Base-by-base conservation (phyloP, 129 eudicot genomes). In the Centella asiatica region DNA sequence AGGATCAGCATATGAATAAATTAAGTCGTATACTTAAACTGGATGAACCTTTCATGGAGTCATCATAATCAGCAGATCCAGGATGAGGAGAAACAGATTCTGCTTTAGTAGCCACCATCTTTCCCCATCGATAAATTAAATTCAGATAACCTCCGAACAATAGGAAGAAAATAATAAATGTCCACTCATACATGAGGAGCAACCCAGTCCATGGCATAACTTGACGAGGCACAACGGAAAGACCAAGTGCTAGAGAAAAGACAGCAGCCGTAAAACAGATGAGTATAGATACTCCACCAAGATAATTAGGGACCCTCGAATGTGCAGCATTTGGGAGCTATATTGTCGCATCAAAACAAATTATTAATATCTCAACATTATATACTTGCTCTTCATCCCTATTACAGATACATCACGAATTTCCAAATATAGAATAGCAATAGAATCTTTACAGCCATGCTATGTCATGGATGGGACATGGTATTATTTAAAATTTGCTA, bases 121-220 rank as follows among this genome's bases (percentile, higher is more conserved):
- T 90, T 53, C 98, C 98, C 98, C 98, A 90, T 63, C 40, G 85
- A 68, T 62, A 62, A 40, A 87, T 67, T 66, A 87, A 15, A 52
- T 76, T 78, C 72, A 90, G 67, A 72, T 90, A 90, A 65, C 90
- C 83, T 51, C 95, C 98, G 50, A 90, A 87, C 63, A 86, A 73
- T 29, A 87, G 54, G 74, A 90, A 75, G 71, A 87, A 87, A 22
- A 80, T 60, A 14, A 88, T 80, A 71, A 83, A 90, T 44, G 95
- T 83, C 98, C 98, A 90, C 76, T 90, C 98, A 26, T 87, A 90
- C 85, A 84, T 77, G 53, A 90, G 82, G 52, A 90, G 70, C 75
- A 90, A 65, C 22, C 98, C 98, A 8, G 98, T 90, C 95, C 98
- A 90, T 42, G 98, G 98, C 68, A 72, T 82, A 39, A 90, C 81